Evolutionary conservation across 371 early-diverging fungal genomes (phyloP).

Genomic region (Actinomortierella wolfii): DNA sequence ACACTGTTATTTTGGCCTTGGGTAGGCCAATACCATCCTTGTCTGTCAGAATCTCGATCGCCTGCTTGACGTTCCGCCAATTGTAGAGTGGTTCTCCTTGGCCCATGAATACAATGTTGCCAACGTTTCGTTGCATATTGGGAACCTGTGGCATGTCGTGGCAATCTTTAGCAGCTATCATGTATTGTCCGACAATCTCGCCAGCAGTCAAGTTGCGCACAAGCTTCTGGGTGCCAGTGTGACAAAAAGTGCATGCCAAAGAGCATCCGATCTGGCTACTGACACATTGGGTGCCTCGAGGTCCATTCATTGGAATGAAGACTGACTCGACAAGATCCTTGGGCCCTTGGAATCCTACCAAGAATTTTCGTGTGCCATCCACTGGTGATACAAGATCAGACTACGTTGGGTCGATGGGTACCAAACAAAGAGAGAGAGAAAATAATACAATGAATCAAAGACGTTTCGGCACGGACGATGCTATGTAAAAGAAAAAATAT

Average conservation of each 20-base stretch:
- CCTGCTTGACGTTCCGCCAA: constrained; percentile 76
- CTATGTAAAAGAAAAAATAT: neutral
- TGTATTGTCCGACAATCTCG: constrained; percentile 89
- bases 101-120: constrained; percentile 93
- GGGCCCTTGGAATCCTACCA: constrained; percentile 61
- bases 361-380: constrained; percentile 66
- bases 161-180: constrained; percentile 68
- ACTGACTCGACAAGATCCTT: constrained; percentile 69
- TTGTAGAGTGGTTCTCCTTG: constrained; percentile 92
- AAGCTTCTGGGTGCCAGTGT: constrained; percentile 91
- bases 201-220: constrained; percentile 76
- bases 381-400: constrained; percentile 45
- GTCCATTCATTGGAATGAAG: constrained; percentile 66
- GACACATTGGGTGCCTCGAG: constrained; percentile 85
- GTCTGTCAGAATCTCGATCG: constrained; percentile 77
- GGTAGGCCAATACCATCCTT: constrained; percentile 68
- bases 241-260: constrained; percentile 88
- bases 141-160: constrained; percentile 58
- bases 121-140: constrained; percentile 58
- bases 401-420: neutral
- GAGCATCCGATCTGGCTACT: constrained; percentile 92
- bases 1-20: constrained; percentile 80
- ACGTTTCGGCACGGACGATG: neutral
- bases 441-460: neutral
- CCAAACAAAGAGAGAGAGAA: neutral